Evolutionary conservation across 768 basidiomycete species (phyloP), one percentile per base, ranked within the genome.

Genomic region (Russula compacta): DNA sequence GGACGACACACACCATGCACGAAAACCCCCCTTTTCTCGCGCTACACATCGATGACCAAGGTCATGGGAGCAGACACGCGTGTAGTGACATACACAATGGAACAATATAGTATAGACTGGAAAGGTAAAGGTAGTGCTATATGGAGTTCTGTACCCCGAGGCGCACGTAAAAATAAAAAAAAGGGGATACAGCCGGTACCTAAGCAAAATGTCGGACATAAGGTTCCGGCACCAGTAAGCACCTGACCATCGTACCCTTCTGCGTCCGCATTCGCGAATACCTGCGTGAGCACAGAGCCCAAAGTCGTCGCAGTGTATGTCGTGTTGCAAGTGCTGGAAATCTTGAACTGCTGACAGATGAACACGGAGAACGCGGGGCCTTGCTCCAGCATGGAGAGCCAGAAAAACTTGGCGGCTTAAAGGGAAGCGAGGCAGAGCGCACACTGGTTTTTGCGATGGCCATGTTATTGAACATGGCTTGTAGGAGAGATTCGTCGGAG

Each of bases 181-280:
- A n/a, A n/a, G n/a, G n/a, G 14, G 29, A 44, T 9, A 38, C 5
- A 15, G 5, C 15, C 17, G n/a, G 11, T 15, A 7, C 14, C 14
- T n/a, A n/a, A n/a, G 21, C 36, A n/a, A 47, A 60, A 52, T 36
- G 8, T 33, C 19, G n/a, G 5, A 48, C 39, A 9, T n/a, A 33
- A 17, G 53, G 17, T 36, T 12, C 15, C 7, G 12, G 32, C 39
- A 1, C 15, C 17, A 15, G 4, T 40, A 64, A 68, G 36, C 64
- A 86, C 85, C 77, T 87, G 84, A 12, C 88, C 88, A 66, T 90
- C 88, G 57, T 81, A 82, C 6, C 86, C 86, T 12, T 82, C 83
- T 2, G 85, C 81, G 67, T 90, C 81, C 8, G 87, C 84, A 63
- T 83, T 84, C 11, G 86, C 81, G 42, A 85, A 63, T 11, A 89